Evolutionary conservation across 257 asterid species (phyloP).

Genomic region (Forsythia suspensa): DNA sequence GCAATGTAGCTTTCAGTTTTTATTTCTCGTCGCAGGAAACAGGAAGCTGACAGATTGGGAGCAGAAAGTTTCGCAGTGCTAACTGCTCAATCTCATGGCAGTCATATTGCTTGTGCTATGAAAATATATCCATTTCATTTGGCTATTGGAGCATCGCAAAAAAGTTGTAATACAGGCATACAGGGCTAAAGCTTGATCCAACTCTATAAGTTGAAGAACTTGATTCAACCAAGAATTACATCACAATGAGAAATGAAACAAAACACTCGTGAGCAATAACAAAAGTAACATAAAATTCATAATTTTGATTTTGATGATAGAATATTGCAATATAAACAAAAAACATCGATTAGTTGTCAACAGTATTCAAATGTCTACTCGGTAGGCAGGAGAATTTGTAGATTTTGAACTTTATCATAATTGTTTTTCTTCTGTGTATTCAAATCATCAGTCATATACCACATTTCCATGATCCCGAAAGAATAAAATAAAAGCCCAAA

Average conservation of each 20-base stretch:
- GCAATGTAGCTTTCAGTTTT: neutral
- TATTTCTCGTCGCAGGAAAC: slow-evolving; percentile 14
- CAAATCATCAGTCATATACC: neutral
- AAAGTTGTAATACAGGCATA: neutral
- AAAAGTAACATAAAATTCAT: neutral
- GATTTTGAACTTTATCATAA: neutral
- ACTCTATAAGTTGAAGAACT: neutral
- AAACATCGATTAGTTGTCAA: neutral
- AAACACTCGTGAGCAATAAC: neutral
- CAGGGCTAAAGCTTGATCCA: neutral
- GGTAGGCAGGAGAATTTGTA: neutral
- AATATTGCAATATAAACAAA: neutral
- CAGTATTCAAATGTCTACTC: neutral
- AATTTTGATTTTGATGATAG: neutral
- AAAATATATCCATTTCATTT: neutral
- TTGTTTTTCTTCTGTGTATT: neutral
- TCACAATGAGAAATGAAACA: neutral
- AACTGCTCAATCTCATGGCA: neutral
- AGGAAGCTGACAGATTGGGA: neutral
- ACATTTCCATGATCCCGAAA: neutral
- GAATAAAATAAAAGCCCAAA: neutral
- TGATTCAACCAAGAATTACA: neutral
- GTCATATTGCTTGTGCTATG: neutral
- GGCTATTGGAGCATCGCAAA: neutral
- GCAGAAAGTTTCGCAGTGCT: neutral